Evolutionary conservation across 73 alveolate species (phyloP).

Genomic region (Symbiodinium pilosum): DNA sequence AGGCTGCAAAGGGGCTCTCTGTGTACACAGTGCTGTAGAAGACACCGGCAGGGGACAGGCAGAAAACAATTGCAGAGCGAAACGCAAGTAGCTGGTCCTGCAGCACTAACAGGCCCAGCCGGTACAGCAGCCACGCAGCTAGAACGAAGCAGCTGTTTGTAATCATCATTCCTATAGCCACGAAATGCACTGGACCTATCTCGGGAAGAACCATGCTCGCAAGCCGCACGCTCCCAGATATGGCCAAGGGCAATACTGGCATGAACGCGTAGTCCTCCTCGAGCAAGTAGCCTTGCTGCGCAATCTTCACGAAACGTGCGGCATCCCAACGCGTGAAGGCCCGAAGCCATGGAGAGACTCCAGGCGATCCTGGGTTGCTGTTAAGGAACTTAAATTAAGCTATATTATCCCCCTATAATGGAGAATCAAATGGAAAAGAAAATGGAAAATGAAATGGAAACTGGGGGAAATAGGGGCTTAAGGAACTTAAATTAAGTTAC

Average conservation of each 20-base stretch:
- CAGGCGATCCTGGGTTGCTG: no score
- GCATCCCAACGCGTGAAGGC: constrained; percentile 93
- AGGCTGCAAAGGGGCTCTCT: constrained; percentile 79
- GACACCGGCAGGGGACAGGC: constrained; percentile 50
- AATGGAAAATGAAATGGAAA: no score
- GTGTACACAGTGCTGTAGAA: constrained; percentile 70
- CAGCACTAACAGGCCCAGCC: constrained; percentile 46
- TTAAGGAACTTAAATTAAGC: no score
- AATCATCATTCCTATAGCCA: constrained; percentile 31
- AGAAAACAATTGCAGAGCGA: constrained; percentile 36
- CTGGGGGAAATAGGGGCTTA: no score
- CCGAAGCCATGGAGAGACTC: constrained; percentile 38
- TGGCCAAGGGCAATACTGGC: constrained; percentile 55
- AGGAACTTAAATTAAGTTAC: no score
- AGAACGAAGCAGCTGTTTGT: constrained; percentile 66
- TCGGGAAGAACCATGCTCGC: neutral
- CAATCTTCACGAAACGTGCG: constrained; percentile 31
- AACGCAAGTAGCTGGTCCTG: constrained; percentile 38
- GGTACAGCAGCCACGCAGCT: constrained; percentile 60
- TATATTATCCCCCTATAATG: neutral
- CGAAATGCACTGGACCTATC: neutral
- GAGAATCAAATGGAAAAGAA: no score
- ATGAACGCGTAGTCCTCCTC: constrained; percentile 70
- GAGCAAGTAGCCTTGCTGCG: constrained; percentile 11
- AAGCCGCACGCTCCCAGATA: neutral